These are phyloP conservation scores for Rosa chinensis DNA, from an alignment of 306 rosid genomes.

Conservation along the genomic window DNA sequence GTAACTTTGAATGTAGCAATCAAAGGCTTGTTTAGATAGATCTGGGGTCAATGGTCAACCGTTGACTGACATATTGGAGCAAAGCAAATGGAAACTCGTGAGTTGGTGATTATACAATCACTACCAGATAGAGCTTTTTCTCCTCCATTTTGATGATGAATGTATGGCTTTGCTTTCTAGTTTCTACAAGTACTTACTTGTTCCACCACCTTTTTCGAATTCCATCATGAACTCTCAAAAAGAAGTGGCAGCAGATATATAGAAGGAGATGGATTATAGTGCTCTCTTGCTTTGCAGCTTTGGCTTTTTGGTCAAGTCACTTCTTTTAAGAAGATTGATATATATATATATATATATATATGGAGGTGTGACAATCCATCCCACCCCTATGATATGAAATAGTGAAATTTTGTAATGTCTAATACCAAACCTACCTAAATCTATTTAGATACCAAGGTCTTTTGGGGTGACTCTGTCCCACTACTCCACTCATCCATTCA, in stretches of 20 bases:
- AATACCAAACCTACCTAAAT: not conserved
- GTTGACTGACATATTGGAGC: not conserved
- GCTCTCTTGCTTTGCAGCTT: conserved; percentile 13
- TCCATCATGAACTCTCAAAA: conserved; percentile 19
- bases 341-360: not conserved
- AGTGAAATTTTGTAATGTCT: not conserved
- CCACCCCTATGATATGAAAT: not conserved
- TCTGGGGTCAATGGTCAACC: not conserved
- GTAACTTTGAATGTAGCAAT: not conserved
- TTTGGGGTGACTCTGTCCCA: not conserved
- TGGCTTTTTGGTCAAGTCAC: conserved; percentile 50
- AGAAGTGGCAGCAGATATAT: not conserved
- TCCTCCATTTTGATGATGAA: not conserved
- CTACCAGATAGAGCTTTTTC: not conserved
- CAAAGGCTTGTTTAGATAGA: not conserved
- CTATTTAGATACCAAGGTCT: not conserved
- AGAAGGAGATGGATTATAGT: conserved; percentile 13
- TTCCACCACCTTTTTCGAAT: conserved; percentile 18
- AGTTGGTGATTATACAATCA: not conserved
- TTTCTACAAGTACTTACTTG: not conserved
- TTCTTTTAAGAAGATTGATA: conserved; percentile 56
- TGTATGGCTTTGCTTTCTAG: not conserved
- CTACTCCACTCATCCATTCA: not conserved
- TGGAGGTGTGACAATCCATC: conserved; percentile 23
- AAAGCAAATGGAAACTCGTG: conserved; percentile 13